Evolutionary conservation across 2,329 filamentous ascomycete species (phyloP).

Genomic region (Xylaria sp.): DNA sequence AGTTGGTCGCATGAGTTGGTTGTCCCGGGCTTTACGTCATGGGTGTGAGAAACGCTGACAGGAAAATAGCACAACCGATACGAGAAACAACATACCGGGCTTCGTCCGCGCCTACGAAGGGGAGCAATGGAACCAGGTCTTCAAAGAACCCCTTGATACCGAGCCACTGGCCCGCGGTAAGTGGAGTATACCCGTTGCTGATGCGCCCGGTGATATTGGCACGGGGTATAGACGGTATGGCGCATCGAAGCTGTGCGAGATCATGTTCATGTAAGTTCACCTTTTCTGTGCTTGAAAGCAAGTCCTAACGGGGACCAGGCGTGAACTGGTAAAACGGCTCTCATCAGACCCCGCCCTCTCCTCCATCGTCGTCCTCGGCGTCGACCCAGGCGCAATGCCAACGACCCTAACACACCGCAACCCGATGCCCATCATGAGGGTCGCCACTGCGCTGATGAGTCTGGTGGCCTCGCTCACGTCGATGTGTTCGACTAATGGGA

Average conservation of each 20-base stretch:
- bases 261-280: slow-evolving; percentile 31
- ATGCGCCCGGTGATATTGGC: slow-evolving; percentile 19
- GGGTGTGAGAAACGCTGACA: neutral
- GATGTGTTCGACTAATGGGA: slow-evolving; percentile 20
- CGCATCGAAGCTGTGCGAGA: slow-evolving; percentile 30
- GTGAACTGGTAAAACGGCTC: slow-evolving; percentile 30
- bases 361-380: slow-evolving; percentile 29
- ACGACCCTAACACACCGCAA: slow-evolving; percentile 23
- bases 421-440: neutral
- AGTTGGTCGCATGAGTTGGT: slow-evolving; percentile 32
- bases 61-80: slow-evolving; percentile 18
- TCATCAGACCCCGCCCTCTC: slow-evolving; percentile 26
- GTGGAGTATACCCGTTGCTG: slow-evolving; percentile 21
- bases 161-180: slow-evolving; percentile 27
- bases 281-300: neutral
- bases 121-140: slow-evolving; percentile 25
- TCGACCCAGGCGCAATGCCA: slow-evolving; percentile 34
- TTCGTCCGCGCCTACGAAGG: slow-evolving; percentile 18
- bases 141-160: slow-evolving; percentile 21
- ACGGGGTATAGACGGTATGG: slow-evolving; percentile 32
- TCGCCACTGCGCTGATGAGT: slow-evolving; percentile 13
- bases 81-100: slow-evolving; percentile 18
- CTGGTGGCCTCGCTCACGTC: slow-evolving; percentile 12
- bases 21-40: neutral
- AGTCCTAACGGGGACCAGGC: slow-evolving; percentile 13